These are phyloP conservation scores for Blastobotrys muscicola DNA, from an alignment of 805 yeast genomes.

Conservation along the genomic window DNA sequence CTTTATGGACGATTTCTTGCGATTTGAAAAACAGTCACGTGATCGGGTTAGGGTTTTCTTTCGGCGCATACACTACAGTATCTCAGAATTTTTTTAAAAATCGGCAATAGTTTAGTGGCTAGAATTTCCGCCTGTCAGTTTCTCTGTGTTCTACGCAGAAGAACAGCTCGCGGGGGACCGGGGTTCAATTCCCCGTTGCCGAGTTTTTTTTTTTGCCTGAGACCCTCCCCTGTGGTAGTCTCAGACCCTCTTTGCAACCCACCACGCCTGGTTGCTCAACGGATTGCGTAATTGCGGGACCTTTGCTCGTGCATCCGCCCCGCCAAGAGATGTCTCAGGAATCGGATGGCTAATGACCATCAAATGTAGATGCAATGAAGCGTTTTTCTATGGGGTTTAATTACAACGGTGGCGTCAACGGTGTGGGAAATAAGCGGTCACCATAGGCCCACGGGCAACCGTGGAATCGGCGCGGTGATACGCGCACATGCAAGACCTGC, in stretches of 20 bases:
- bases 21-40: too few species aligned
- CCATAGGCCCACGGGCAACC: neutral
- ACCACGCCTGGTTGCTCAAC: neutral
- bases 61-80: too few species aligned
- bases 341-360: neutral
- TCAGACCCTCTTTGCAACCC: neutral
- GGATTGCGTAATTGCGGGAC: neutral
- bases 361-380: neutral
- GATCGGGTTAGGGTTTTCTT: too few species aligned
- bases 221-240: neutral
- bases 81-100: neutral
- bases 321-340: neutral
- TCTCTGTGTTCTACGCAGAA: neutral
- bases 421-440: too few species aligned
- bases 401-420: too few species aligned
- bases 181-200: constrained; percentile 18
- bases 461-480: neutral
- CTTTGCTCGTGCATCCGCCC: neutral
- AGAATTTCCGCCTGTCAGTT: constrained; percentile 5
- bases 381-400: too few species aligned
- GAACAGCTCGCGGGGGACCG: constrained; percentile 16
- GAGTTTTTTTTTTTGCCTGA: constrained; percentile 9
- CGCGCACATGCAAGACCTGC: neutral
- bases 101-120: constrained; percentile 9
- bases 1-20: too few species aligned